Percentiles rank a stretch among this genome's conserved stretches.
phyloP scores from a whole-genome alignment of 1,139 yeast species.

The Torulaspora pretoriensis region DNA sequence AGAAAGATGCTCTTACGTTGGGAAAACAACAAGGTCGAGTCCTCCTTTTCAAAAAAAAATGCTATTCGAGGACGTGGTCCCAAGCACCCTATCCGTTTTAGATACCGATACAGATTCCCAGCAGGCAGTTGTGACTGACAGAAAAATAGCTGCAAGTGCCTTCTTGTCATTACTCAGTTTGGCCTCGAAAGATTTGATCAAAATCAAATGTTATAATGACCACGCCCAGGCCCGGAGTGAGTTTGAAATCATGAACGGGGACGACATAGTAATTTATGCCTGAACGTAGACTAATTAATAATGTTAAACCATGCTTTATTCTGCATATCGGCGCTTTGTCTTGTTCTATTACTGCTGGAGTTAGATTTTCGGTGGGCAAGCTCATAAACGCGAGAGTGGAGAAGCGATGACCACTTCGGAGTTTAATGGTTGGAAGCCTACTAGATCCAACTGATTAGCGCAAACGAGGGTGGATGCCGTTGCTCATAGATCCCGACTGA shows the following conservation, averaged over 20 bases:
- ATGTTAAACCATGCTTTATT: not conserved
- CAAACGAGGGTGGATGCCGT: not conserved
- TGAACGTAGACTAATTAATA: not conserved
- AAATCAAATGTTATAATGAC: conserved; percentile 11
- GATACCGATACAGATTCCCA: conserved; percentile 2
- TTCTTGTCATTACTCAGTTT: conserved; percentile 31
- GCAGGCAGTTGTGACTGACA: conserved; percentile 15
- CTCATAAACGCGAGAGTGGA: not conserved
- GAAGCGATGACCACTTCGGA: conserved; percentile 5
- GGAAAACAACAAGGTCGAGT: conserved; percentile 20
- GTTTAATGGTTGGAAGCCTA: not conserved
- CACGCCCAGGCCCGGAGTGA: conserved; percentile 15
- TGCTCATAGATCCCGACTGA: not conserved
- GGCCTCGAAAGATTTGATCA: conserved; percentile 27
- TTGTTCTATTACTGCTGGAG: not conserved
- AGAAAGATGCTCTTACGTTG: conserved; percentile 23
- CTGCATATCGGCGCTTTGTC: not conserved
- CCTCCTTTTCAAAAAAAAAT: conserved; percentile 23
- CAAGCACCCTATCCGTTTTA: conserved; percentile 21
- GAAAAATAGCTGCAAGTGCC: conserved; percentile 33
- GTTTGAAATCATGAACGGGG: conserved; percentile 17
- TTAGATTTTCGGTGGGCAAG: not conserved
- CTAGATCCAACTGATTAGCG: not conserved
- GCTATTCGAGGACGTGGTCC: conserved; percentile 30
- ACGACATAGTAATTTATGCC: conserved; percentile 19